Evolutionary conservation across 1,284 basidiomycete species (phyloP), one percentile per base, ranked within the genome.

Genomic region (Thecaphora frezii): DNA sequence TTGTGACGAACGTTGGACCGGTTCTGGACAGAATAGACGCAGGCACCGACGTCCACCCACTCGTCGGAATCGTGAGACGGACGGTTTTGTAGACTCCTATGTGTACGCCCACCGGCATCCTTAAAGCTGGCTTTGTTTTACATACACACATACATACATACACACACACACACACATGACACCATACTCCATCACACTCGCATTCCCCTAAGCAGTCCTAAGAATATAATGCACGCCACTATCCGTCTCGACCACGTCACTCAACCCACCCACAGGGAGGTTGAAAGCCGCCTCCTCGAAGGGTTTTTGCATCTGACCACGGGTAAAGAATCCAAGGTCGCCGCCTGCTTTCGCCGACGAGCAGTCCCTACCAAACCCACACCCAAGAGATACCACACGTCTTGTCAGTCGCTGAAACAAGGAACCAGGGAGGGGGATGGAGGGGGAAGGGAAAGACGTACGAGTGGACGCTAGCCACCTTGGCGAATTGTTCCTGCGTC

Each of bases 141-240:
- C n/a, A n/a, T n/a, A n/a, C n/a, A n/a, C n/a, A n/a, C n/a, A n/a
- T n/a, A n/a, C n/a, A n/a, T n/a, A n/a, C n/a, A n/a, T n/a, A n/a
- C n/a, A n/a, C n/a, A n/a, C n/a, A n/a, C n/a, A n/a, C n/a, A n/a
- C n/a, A n/a, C n/a, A n/a, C n/a, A n/a, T n/a, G n/a, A n/a, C n/a
- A n/a, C n/a, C n/a, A n/a, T n/a, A n/a, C n/a, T n/a, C n/a, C n/a
- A n/a, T n/a, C n/a, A n/a, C n/a, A n/a, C n/a, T n/a, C n/a, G n/a
- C n/a, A n/a, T n/a, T n/a, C n/a, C n/a, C n/a, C 52, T 44, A 96
- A 12, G 83, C 92, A 44, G 92, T 96, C 69, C 94, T 85, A 80
- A 94, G 82, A 74, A 99, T 91, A 66, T 97, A 79, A 80, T 99
- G 96, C 14, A 96, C 90, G n/a, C 96, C 96, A 67, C 90, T 93